A percentile compares a stretch with the other conserved stretches of the same genome.
These are phyloP conservation scores for Fusarium duplospermum DNA, from an alignment of 2,329 filamentous ascomycete genomes.

Conservation along the genomic window DNA sequence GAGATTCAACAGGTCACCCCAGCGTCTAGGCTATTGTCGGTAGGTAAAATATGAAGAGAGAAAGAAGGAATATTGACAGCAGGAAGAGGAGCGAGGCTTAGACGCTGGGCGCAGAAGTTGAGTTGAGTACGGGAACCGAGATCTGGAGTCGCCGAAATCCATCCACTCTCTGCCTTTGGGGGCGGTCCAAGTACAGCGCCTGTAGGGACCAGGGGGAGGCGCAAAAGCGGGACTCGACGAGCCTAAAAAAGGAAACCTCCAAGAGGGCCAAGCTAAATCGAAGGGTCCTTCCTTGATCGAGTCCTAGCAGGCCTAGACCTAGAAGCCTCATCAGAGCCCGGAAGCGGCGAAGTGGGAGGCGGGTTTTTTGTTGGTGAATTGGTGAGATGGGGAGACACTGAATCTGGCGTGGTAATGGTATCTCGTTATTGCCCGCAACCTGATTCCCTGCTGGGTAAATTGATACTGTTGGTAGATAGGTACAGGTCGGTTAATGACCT, in stretches of 20 bases:
- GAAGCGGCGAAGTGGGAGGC: neutral
- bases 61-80: conserved; percentile 4
- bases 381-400: neutral
- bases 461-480: neutral
- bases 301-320: conserved; percentile 1
- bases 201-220: conserved; percentile 31
- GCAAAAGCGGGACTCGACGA: conserved; percentile 28
- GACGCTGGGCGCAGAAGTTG: conserved; percentile 10
- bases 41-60: neutral
- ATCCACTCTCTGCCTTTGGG: conserved; percentile 23
- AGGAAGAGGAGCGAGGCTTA: conserved; percentile 1
- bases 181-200: conserved; percentile 1
- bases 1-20: neutral
- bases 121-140: conserved; percentile 22
- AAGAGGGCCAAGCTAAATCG: neutral
- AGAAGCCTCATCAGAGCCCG: neutral
- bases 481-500: neutral
- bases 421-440: neutral
- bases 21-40: neutral
- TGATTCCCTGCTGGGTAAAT: neutral
- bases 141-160: conserved; percentile 35
- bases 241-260: conserved; percentile 24
- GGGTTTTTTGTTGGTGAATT: neutral
- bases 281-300: conserved; percentile 7
- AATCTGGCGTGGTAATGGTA: neutral